phyloP scores from a whole-genome alignment of 1,139 yeast genomes.

The Sugiyamaella xylanicola region DNA sequence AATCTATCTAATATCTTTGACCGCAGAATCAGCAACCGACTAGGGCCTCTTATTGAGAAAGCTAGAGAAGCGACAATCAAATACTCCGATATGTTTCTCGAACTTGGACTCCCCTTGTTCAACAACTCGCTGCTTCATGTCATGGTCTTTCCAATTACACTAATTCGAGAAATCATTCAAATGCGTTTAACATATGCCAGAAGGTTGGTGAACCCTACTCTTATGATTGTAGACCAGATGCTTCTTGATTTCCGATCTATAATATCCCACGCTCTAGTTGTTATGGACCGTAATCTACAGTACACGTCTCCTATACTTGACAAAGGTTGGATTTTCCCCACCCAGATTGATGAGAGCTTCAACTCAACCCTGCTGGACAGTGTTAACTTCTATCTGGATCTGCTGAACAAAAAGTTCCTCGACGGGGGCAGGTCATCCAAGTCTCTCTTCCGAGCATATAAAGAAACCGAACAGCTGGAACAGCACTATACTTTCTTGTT shows the following conservation, averaged over 20 bases:
- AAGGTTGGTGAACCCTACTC: conserved; percentile 79
- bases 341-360: conserved; percentile 67
- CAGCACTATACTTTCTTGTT: conserved; percentile 77
- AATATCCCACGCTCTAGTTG: conserved; percentile 72
- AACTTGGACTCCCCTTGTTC: conserved; percentile 74
- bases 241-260: conserved; percentile 82
- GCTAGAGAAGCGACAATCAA: conserved; percentile 72
- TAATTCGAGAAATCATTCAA: conserved; percentile 78
- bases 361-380: conserved; percentile 75
- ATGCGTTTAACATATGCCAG: conserved; percentile 77
- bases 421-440: conserved; percentile 69
- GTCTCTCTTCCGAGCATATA: conserved; percentile 70
- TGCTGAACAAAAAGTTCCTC: conserved; percentile 73
- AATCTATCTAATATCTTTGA: conserved; percentile 70
- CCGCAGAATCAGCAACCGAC: conserved; percentile 56
- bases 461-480: conserved; percentile 83
- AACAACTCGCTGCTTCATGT: conserved; percentile 67
- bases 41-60: conserved; percentile 75
- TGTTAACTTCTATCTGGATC: conserved; percentile 67
- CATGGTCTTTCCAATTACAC: conserved; percentile 73
- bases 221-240: conserved; percentile 96
- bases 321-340: conserved; percentile 74
- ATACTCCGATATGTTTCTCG: conserved; percentile 63
- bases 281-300: conserved; percentile 67
- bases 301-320: conserved; percentile 62